A percentile compares a stretch with the other conserved stretches of the same genome.
Evolutionary conservation across 2,329 filamentous ascomycete genomes (phyloP).

Genomic region (Sporothrix protearum): DNA sequence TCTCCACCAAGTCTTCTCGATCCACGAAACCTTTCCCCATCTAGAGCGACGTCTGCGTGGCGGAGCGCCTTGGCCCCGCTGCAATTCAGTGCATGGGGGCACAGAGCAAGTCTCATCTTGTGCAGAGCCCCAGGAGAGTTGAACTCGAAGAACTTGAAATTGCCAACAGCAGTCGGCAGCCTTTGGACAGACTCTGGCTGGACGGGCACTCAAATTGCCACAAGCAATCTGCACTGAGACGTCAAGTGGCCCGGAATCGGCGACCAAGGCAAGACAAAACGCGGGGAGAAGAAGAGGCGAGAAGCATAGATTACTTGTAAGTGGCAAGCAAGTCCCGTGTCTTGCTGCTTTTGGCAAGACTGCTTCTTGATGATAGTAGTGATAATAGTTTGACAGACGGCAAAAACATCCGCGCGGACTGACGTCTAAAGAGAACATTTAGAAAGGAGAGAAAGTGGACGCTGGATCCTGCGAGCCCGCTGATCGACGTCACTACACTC

Average conservation of each 20-base stretch:
- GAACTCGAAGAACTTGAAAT: background rate
- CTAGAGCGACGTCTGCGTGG: constrained; percentile 1
- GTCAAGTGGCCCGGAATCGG: background rate
- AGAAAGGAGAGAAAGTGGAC: constrained; percentile 5
- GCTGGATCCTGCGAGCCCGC: background rate
- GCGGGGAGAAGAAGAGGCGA: background rate
- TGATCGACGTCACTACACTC: background rate
- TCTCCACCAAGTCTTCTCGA: background rate
- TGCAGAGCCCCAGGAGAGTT: background rate
- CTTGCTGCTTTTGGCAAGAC: background rate
- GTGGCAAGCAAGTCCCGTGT: too few species aligned
- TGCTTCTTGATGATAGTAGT: background rate
- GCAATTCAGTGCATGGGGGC: background rate
- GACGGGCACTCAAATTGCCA: background rate
- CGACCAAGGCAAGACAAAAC: background rate
- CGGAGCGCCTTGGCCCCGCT: constrained; percentile 12
- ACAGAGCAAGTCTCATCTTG: background rate
- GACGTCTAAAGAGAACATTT: background rate
- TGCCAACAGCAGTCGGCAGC: background rate
- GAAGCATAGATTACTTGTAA: background rate
- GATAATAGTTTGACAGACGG: background rate
- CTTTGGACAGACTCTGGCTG: background rate
- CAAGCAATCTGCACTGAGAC: background rate
- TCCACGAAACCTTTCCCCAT: background rate
- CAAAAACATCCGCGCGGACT: background rate